A percentile compares a stretch with the other conserved stretches of the same genome.
phyloP scores from a whole-genome alignment of 2,329 filamentous ascomycete species.

The Monosporascus ibericus region DNA sequence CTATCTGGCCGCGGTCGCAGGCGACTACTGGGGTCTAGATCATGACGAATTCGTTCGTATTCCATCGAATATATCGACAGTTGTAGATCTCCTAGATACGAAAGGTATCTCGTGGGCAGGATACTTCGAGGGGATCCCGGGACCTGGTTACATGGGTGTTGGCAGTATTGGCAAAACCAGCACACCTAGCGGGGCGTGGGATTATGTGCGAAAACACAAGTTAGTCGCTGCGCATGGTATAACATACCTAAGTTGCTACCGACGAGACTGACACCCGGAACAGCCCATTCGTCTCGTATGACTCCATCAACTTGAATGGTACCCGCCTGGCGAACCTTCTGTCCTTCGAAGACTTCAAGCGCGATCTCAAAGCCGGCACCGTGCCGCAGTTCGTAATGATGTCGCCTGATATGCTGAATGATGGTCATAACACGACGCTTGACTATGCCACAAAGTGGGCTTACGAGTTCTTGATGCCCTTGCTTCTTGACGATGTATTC shows the following conservation, averaged over 20 bases:
- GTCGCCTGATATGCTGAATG: slow-evolving; percentile 58
- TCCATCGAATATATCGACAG: slow-evolving; percentile 38
- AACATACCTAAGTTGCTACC: background rate
- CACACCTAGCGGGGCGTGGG: slow-evolving; percentile 18
- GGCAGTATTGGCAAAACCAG: slow-evolving; percentile 31
- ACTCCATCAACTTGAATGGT: slow-evolving; percentile 33
- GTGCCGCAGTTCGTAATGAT: slow-evolving; percentile 63
- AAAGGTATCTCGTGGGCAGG: slow-evolving; percentile 36
- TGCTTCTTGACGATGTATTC: slow-evolving; percentile 63
- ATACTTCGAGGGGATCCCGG: slow-evolving; percentile 39
- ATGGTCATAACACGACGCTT: slow-evolving; percentile 66
- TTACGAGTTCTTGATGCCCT: slow-evolving; percentile 59
- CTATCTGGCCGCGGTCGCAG: slow-evolving; percentile 39
- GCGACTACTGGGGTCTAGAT: slow-evolving; percentile 43
- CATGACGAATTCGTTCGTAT: slow-evolving; percentile 38
- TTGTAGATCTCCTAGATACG: slow-evolving; percentile 39
- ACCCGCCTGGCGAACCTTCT: slow-evolving; percentile 52
- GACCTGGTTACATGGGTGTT: slow-evolving; percentile 40
- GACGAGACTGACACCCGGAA: background rate
- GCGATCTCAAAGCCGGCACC: slow-evolving; percentile 46
- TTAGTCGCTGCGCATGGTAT: slow-evolving; percentile 7
- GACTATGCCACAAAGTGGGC: slow-evolving; percentile 65
- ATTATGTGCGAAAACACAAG: slow-evolving; percentile 38
- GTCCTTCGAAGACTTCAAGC: slow-evolving; percentile 55
- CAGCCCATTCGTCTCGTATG: slow-evolving; percentile 36